Evolutionary conservation across 1,139 yeast species (phyloP), one percentile per base, ranked within the genome.

Genomic region (Arxiozyma bovina): DNA sequence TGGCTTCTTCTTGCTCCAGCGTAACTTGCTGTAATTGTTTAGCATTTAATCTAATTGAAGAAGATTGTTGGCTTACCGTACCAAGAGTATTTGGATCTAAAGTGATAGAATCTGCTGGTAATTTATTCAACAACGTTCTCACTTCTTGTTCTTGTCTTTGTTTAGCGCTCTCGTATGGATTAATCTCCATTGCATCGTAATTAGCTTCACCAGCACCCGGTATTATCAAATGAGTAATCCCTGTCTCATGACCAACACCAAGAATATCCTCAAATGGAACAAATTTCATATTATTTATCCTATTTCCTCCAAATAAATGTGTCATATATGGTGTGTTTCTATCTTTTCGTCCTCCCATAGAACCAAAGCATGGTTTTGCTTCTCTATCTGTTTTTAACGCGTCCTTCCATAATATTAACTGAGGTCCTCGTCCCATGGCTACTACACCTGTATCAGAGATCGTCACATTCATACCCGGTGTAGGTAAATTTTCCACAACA

Each of bases 171-270:
- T 89, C 96, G 73, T 79, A 94, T 58, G 99, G 99, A 71, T 94
- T 94, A 64, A 85, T 73, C 72, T 94, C 99, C 66, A 90, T 74
- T 2, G 99, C 91, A 75, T 94, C 99, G 69, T 81, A 91, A 73
- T 94, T 94, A 58, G 99, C 97, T 73, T 94, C 99, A 75, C 99
- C 99, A 51, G 98, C 77, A 44, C 99, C 99, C 43, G 99, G 99
- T 55, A 93, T 79, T 61, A 94, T 86, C 55, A 94, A 65, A 23
- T 94, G 85, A 27, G 85, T 81, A 54, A 90, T 77, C 25, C 98
- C 97, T 17, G 74, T 72, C 51, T 80, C 77, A 67, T 90, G 96
- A 1, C 98, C 98, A 9, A 87, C 80, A 22, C 97, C 96, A 38
- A 94, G 76, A 23, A 93, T 77, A 86, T 94, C 99, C 73, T 94